Base-by-base conservation (phyloP, 2,329 filamentous ascomycete species). In the Eutypella sp. region DNA sequence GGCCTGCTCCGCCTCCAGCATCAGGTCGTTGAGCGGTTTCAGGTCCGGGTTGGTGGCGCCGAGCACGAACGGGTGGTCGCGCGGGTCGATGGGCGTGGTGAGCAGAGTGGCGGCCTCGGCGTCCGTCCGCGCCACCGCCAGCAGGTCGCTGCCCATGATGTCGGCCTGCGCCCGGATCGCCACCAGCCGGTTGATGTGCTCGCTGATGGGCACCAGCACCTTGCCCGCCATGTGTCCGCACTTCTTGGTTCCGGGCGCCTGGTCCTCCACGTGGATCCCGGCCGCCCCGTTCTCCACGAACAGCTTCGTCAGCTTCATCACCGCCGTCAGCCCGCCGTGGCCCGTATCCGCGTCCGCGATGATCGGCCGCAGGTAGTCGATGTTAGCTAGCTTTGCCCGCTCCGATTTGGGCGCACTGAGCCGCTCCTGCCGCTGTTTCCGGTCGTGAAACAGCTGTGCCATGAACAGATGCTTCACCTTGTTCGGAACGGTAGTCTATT, bases 211-310 rank as follows among this genome's bases (percentile, higher is more conserved):
- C 43, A 99, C 93, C 49, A 99, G 77, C 37, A 97, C 93, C 74
- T 97, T 97, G 63, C 93, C 93, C 55, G 93, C 93, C 93, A 97
- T 97, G 73, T 97, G 93, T 53, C 93, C 93, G 68, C 93, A 99
- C 81, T 99, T 99, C 82, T 99, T 99, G 41, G 93, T 97, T 45
- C 93, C 93, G 3, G 93, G 92, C 4, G 93, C 92, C 71, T 97
- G 93, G 67, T 99, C 93, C 72, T 99, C 93, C 58, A 99, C 96
- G 72, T 99, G 93, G 62, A 99, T 96, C 56, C 93, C 93, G 36
- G 93, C 93, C 39, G 93, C 93, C 58, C 93, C 93, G 69, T 91
- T 90, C 75, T 99, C 93, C 54, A 97, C 73, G 68, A 99, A 97
- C 47, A 97, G 81, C 78, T 96, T 96, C 54, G 93, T 97, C 58